Evolutionary conservation across 306 rosid genomes (phyloP).

Genomic region (Vigna trinervia): DNA sequence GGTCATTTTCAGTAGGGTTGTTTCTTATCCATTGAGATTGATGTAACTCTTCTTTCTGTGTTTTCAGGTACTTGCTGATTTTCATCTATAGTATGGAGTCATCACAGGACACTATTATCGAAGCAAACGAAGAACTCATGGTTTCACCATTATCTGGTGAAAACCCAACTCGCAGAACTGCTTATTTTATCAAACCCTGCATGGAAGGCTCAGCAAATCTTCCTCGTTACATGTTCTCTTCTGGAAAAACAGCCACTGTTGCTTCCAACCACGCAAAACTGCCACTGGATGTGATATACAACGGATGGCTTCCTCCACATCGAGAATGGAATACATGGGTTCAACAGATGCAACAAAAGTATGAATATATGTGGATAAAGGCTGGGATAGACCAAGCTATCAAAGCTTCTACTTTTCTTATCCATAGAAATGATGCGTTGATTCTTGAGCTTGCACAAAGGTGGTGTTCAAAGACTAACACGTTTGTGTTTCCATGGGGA

Average conservation of each 20-base stretch:
- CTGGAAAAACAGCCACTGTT: not conserved
- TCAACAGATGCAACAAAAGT: slow-evolving; percentile 29
- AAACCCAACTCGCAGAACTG: slow-evolving; percentile 37
- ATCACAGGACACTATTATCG: slow-evolving; percentile 17
- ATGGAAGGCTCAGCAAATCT: not conserved
- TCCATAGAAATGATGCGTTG: slow-evolving; percentile 38
- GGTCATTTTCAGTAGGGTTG: not conserved
- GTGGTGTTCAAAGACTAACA: slow-evolving; percentile 55
- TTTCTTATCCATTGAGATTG: not conserved
- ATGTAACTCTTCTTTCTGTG: not conserved
- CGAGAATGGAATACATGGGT: slow-evolving; percentile 51
- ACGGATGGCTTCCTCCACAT: slow-evolving; percentile 41
- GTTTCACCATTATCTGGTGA: slow-evolving; percentile 37
- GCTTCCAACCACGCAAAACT: not conserved
- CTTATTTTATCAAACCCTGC: slow-evolving; percentile 48
- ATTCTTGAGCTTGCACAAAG: slow-evolving; percentile 45
- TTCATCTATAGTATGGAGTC: not conserved
- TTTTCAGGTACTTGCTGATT: not conserved
- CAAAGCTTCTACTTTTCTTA: slow-evolving; percentile 50
- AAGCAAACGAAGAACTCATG: slow-evolving; percentile 48
- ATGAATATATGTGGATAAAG: slow-evolving; percentile 41
- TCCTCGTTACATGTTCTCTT: slow-evolving; percentile 4
- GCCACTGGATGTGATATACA: slow-evolving; percentile 10
- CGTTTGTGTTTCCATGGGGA: slow-evolving; percentile 65
- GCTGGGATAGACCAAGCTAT: slow-evolving; percentile 63